These are phyloP conservation scores for Straminergon stramineum DNA, from an alignment of 225 moss, liverwort and hornwort species.

Conservation along the genomic window DNA sequence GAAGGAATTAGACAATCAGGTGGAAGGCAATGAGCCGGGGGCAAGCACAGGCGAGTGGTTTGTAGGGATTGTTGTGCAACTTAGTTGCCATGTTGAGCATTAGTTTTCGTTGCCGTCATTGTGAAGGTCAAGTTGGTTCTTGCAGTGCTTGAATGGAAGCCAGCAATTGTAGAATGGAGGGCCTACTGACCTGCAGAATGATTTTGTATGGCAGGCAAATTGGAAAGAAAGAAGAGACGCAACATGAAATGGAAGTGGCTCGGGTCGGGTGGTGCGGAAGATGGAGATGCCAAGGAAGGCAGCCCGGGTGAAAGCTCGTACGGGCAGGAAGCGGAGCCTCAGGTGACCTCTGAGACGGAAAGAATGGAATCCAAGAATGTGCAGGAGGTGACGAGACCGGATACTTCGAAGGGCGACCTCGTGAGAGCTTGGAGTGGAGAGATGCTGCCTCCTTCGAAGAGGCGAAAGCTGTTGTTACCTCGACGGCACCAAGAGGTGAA, in stretches of 20 bases:
- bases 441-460: conserved; percentile 19
- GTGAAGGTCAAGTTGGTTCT: not conserved
- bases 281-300: conserved; percentile 38
- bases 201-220: conserved; percentile 26
- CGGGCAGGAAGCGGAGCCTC: conserved; percentile 19
- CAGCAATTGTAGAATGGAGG: not conserved
- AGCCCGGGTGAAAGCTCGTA: conserved; percentile 1
- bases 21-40: conserved; percentile 21
- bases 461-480: conserved; percentile 25
- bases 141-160: not conserved
- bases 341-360: conserved; percentile 8
- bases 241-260: conserved; percentile 65
- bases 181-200: not conserved
- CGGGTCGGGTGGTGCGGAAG: conserved; percentile 34
- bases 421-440: conserved; percentile 2
- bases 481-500: conserved; percentile 25
- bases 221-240: conserved; percentile 43
- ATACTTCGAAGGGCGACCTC: conserved; percentile 3
- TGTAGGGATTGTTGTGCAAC: not conserved
- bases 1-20: conserved; percentile 5
- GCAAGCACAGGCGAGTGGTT: conserved; percentile 33
- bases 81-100: not conserved
- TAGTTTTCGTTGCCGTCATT: not conserved
- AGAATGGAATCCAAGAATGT: conserved; percentile 3
- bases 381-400: conserved; percentile 1